A percentile compares a stretch with the other conserved stretches of the same genome.
Conservation (phyloP, 768 basidiomycete species). For the Mycena olivaceomarginata region DNA sequence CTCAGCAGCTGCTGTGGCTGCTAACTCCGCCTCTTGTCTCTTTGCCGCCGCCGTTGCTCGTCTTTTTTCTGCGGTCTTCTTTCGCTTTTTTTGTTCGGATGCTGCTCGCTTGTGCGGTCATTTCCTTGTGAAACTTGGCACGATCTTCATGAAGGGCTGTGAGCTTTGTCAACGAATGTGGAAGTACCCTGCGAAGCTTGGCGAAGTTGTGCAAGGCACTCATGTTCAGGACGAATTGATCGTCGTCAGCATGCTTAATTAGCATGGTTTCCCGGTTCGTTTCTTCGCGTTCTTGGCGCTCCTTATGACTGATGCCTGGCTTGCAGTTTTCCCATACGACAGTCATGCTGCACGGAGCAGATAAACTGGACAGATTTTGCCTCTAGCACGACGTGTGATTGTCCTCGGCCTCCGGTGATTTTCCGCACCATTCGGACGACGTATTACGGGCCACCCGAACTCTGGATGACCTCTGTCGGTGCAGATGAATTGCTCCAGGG, state of each 20-base stretch:
- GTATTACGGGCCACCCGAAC: too few species aligned
- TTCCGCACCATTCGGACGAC: neutral
- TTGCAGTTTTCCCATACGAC: neutral
- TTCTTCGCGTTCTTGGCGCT: neutral
- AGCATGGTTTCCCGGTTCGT: neutral
- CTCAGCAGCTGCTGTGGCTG: too few species aligned
- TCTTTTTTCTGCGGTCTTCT: too few species aligned
- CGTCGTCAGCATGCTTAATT: neutral
- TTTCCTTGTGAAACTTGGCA: too few species aligned
- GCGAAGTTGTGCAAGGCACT: neutral
- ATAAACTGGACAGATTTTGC: neutral
- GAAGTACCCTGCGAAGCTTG: neutral
- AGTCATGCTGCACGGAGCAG: neutral
- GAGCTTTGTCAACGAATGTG: neutral
- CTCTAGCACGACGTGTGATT: neutral
- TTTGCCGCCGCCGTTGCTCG: too few species aligned
- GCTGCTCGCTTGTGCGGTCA: too few species aligned
- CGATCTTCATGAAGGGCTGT: too few species aligned
- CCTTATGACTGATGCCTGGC: neutral
- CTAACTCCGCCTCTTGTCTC: too few species aligned
- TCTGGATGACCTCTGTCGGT: neutral
- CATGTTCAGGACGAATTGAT: neutral
- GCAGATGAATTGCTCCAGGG: constrained; percentile 32
- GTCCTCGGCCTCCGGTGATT: neutral
- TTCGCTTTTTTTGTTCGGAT: too few species aligned